Conservation (phyloP, 495 filamentous ascomycete species). For the Physcia stellaris region DNA sequence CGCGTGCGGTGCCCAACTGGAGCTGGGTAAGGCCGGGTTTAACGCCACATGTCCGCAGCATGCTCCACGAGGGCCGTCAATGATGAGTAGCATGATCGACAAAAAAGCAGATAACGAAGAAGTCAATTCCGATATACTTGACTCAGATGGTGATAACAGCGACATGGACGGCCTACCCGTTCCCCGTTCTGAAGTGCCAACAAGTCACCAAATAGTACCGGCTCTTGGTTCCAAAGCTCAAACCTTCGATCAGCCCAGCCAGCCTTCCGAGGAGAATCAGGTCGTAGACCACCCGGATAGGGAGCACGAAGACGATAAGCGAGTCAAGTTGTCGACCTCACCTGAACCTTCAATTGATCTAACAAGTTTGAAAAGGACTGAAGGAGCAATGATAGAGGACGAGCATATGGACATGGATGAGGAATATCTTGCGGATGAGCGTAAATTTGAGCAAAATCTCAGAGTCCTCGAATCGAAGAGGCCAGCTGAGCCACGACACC, state of each 20-base stretch:
- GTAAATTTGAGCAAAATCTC: conserved; percentile 34
- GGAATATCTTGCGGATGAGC: conserved; percentile 36
- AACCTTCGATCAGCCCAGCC: background rate
- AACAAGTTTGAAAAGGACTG: conserved; percentile 31
- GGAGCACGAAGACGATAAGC: no score
- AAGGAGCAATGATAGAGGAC: conserved; percentile 23
- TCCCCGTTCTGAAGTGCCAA: no score
- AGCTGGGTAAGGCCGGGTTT: conserved; percentile 9
- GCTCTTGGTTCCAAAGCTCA: background rate
- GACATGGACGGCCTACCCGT: no score
- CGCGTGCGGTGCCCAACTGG: conserved; percentile 7
- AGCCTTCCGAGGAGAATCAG: background rate
- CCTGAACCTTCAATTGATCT: conserved; percentile 23
- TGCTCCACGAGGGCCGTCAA: conserved; percentile 15
- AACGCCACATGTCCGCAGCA: conserved; percentile 8
- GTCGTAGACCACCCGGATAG: background rate
- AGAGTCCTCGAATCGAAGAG: conserved; percentile 29
- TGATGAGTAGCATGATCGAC: conserved; percentile 15
- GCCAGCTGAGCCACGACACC: conserved; percentile 30
- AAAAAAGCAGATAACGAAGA: conserved; percentile 14
- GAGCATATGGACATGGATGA: conserved; percentile 29
- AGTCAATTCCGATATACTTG: no score
- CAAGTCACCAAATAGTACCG: no score
- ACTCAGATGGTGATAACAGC: no score
- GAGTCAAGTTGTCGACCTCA: no score